A percentile compares a stretch with the other conserved stretches of the same genome.
These are phyloP conservation scores for Phytophthora brassicae DNA, from an alignment of 352 stramenopile genomes.

Conservation along the genomic window DNA sequence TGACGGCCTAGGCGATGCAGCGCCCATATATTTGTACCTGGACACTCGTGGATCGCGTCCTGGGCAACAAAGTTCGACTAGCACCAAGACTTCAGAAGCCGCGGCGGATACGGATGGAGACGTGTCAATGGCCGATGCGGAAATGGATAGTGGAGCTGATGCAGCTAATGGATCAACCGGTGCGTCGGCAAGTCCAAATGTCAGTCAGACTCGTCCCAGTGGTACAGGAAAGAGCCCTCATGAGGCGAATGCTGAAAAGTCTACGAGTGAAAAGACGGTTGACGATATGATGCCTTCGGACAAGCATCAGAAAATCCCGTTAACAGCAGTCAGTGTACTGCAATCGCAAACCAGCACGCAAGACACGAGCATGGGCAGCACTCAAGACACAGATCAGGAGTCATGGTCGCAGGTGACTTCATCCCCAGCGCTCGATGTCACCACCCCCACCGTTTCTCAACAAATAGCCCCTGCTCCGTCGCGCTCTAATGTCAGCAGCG, in stretches of 20 bases:
- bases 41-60: constrained; percentile 41
- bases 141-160: constrained; percentile 18
- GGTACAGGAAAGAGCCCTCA: constrained; percentile 25
- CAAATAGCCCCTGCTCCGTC: not conserved
- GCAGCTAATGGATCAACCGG: not conserved
- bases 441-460: not conserved
- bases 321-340: not conserved
- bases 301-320: constrained; percentile 3
- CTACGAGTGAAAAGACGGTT: constrained; percentile 1
- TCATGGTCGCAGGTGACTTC: constrained; percentile 10
- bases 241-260: constrained; percentile 11
- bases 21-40: constrained; percentile 58
- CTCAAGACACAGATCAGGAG: constrained; percentile 20
- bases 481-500: not conserved
- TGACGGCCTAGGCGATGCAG: constrained; percentile 31
- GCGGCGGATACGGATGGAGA: constrained; percentile 28
- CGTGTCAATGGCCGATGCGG: constrained; percentile 34
- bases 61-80: constrained; percentile 7
- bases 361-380: constrained; percentile 5
- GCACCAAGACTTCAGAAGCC: not conserved
- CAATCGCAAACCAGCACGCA: constrained; percentile 19
- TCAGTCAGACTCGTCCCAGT: not conserved
- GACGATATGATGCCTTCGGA: constrained; percentile 13
- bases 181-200: not conserved
- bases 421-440: constrained; percentile 2